phyloP scores from a whole-genome alignment of 2,329 filamentous ascomycete species.

The Rutstroemia sp. region DNA sequence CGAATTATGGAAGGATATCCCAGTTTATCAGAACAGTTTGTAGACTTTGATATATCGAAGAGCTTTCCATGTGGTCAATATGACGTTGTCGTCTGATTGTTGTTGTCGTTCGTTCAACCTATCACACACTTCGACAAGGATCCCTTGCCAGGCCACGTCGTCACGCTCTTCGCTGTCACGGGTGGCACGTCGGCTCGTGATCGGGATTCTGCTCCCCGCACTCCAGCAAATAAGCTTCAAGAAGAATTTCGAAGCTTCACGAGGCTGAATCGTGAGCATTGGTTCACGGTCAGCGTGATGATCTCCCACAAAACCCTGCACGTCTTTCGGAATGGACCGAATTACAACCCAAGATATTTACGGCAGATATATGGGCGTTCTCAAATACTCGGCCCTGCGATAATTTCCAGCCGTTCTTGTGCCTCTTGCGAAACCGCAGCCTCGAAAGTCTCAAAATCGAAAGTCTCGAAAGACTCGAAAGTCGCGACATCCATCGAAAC shows the following conservation, averaged over 20 bases:
- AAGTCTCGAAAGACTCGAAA: not conserved
- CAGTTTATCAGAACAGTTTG: not conserved
- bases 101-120: slow-evolving; percentile 3
- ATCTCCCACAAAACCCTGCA: slow-evolving; percentile 26
- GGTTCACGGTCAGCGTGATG: slow-evolving; percentile 20
- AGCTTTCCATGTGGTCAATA: not conserved
- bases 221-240: not conserved
- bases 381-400: slow-evolving; percentile 5
- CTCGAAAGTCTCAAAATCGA: not conserved
- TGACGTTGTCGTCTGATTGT: slow-evolving; percentile 22
- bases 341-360: slow-evolving; percentile 1
- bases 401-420: slow-evolving; percentile 25
- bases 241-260: not conserved
- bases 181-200: not conserved
- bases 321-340: slow-evolving; percentile 14
- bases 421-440: slow-evolving; percentile 23
- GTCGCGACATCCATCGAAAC: not conserved
- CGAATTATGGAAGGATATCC: too few relatives aligned
- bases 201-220: not conserved
- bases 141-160: not conserved
- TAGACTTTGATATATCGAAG: not conserved
- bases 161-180: not conserved
- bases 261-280: not conserved
- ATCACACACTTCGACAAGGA: slow-evolving; percentile 3
- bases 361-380: slow-evolving; percentile 7